Evolutionary conservation across 2,329 filamentous ascomycete genomes (phyloP), one percentile per base, ranked within the genome.

Genomic region (Hypoxylon sp.): DNA sequence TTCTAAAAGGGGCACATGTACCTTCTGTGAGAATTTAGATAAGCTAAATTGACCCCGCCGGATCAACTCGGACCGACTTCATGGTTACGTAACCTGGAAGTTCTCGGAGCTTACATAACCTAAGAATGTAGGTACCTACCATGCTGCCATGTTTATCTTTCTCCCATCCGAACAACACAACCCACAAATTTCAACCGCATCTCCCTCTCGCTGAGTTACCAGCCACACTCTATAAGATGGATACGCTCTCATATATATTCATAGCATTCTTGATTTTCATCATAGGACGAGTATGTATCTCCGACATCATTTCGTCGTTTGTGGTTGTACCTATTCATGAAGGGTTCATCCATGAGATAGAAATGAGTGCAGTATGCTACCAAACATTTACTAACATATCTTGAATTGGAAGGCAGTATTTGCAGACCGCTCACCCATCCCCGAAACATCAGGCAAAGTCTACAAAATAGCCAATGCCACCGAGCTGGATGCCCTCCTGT

Each of bases 351-450:
- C 13, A 11, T 23, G 28, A 49, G 14, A 25, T n/a, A 32, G 25
- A 14, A 11, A 17, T 55, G 34, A 49, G 7, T 17, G 17, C 10
- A 43, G 11, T 43, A 19, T 6, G 17, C 38, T 32, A 32, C 6
- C 30, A 14, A 30, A 28, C 25, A 23, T 49, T 28, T 30, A n/a
- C 46, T 49, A 28, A 49, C 46, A 28, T 48, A 10, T 13, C 9
- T 7, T 48, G 46, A 14, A 25, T 17, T 49, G 46, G 14, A 49
- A 49, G 46, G 46, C 25, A 32, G 11, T 49, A n/a, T 49, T 49
- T 32, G 46, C 23, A 14, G 46, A 49, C 25, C 46, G 46, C 46
- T 49, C 46, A 49, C 46, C 46, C 2, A 49, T 49, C 25, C 46
- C 46, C n/a, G 46, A 49, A 13, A 32, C 46, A 14, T 49, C 46